A percentile compares a stretch with the other conserved stretches of the same genome.
Evolutionary conservation across 2,329 filamentous ascomycete species (phyloP).

Genomic region (Aspergillus latus): DNA sequence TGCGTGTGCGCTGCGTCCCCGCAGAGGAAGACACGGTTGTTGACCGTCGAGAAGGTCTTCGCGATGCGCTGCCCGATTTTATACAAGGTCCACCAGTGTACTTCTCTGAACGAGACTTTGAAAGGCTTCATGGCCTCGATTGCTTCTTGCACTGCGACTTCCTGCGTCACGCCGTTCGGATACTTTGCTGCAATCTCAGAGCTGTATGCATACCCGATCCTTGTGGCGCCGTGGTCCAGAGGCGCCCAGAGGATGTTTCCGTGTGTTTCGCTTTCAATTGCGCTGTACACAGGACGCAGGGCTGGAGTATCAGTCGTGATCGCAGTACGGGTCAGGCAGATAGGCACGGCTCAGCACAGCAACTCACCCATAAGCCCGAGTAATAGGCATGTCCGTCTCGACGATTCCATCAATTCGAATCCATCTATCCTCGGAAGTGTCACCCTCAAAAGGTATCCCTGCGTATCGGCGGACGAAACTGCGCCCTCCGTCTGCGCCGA

Average conservation of each 20-base stretch:
- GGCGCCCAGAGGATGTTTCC: constrained; percentile 16
- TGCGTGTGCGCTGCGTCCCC: constrained; percentile 14
- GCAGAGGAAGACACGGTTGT: constrained; percentile 3
- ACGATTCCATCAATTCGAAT: constrained; percentile 13
- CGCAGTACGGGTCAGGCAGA: not conserved
- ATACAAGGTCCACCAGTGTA: constrained; percentile 16
- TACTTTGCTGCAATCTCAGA: not conserved
- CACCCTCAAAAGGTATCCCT: constrained; percentile 10
- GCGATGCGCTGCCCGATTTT: constrained; percentile 14
- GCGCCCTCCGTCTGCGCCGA: constrained; percentile 13
- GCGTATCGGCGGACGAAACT: constrained; percentile 10
- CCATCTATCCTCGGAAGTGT: constrained; percentile 12
- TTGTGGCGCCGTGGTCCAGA: constrained; percentile 10
- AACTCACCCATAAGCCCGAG: constrained; percentile 1
- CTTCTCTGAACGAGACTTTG: constrained; percentile 1
- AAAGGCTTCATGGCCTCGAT: constrained; percentile 8
- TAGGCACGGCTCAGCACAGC: not conserved
- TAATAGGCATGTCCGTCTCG: constrained; percentile 9
- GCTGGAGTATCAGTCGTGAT: not conserved
- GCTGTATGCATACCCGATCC: constrained; percentile 14
- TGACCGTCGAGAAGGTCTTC: not conserved
- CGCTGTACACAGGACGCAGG: not conserved
- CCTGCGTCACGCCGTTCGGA: not conserved
- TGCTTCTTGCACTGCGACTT: constrained; percentile 5
- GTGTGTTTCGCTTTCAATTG: constrained; percentile 10